These are phyloP conservation scores for Eurotiales sp. DNA, from an alignment of 2,329 filamentous ascomycete genomes.

Conservation along the genomic window DNA sequence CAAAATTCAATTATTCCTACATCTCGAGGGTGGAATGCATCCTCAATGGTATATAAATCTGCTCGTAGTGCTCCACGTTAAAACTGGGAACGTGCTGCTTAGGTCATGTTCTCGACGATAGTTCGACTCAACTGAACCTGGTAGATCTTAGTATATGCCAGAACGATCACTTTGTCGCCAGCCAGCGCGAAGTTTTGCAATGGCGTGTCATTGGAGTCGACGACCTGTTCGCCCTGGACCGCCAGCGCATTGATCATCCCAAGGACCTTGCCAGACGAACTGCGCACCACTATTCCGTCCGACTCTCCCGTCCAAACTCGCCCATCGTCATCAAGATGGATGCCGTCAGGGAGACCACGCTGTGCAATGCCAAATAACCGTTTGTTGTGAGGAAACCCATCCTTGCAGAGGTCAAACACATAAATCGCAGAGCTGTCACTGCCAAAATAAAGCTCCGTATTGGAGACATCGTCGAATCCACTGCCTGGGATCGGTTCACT, in stretches of 20 bases:
- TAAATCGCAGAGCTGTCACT: constrained; percentile 8
- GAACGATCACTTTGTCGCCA: not conserved
- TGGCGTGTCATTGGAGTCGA: not conserved
- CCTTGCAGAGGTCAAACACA: constrained; percentile 18
- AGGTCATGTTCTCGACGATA: not conserved
- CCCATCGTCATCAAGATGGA: constrained; percentile 20
- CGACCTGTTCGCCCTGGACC: not conserved
- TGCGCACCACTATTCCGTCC: constrained; percentile 21
- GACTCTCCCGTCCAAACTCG: constrained; percentile 22
- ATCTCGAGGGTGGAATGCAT: too few species aligned
- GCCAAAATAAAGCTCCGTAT: not conserved
- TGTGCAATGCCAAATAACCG: constrained; percentile 18
- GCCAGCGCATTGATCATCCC: constrained; percentile 17
- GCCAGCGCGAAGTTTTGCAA: constrained; percentile 1
- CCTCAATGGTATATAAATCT: too few species aligned
- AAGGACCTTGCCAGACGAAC: constrained; percentile 17
- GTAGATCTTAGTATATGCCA: not conserved
- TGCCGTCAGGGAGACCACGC: constrained; percentile 19
- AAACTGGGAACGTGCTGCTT: too few species aligned
- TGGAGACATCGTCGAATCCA: not conserved
- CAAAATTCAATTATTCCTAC: too few species aligned
- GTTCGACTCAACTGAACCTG: not conserved
- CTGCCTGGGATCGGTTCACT: not conserved
- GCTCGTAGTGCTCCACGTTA: too few species aligned
- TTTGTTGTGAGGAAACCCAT: constrained; percentile 16